Evolutionary conservation across 352 stramenopile species (phyloP), one percentile per base, ranked within the genome.

Genomic region (Phytophthora idaei): DNA sequence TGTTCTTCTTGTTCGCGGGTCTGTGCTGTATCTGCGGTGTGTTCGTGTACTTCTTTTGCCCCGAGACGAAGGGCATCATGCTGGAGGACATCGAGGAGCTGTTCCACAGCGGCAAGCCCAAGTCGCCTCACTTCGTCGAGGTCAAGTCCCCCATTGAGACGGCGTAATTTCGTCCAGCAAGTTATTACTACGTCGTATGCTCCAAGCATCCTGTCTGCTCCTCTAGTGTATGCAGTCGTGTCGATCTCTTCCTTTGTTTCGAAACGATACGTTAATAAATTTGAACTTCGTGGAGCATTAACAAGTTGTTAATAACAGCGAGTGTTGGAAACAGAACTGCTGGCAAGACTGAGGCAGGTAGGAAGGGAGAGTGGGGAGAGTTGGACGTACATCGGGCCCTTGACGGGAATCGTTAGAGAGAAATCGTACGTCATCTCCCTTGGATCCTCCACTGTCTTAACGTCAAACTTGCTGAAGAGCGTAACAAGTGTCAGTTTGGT

Each of bases 31-130:
- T 21, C 17, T 21, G 17, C 0, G 17, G 17, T 0, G 74, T 27
- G 54, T 21, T 21, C 17, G 17, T 21, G 17, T 21, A 21, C 17
- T 21, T 21, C 17, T 21, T 21, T 0, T 21, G 77, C 15, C 76
- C 67, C 1, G 80, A 89, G 70, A 87, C 80, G 8, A 81, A 70
- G 15, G 62, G 71, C 5, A 69, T 87, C 25, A 27, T 87, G 17
- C 64, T 90, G 11, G 81, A 90, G 58, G 78, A 87, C 49, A 88
- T 77, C 28, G 81, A 90, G 55, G 73, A 64, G 28, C 58, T 90
- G 12, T 88, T 90, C 52, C 42, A 75, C 53, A 61, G 62, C 41
- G 71, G 57, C 31, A 21, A 21, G 17, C 17, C 17, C 17, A 21
- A 21, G 17, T 21, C 17, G 17, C 17, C 17, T 21, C 17, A 21